phyloP scores from a whole-genome alignment of 148 eudicot species.

The Rhododendron griersonianum region DNA sequence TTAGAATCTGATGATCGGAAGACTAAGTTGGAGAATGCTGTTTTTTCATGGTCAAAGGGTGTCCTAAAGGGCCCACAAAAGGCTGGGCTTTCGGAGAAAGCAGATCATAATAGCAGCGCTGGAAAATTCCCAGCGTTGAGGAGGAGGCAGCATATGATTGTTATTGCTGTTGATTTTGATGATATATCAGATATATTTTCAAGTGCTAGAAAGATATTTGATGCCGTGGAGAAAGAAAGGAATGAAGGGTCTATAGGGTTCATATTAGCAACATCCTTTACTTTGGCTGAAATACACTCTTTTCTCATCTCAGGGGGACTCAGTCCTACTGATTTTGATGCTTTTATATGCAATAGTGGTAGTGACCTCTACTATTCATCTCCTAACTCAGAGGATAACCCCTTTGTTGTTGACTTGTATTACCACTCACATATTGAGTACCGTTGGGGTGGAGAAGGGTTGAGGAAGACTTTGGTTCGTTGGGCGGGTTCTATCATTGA shows the following conservation, averaged over 20 bases:
- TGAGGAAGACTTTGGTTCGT: constrained; percentile 77
- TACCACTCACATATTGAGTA: constrained; percentile 88
- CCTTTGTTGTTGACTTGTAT: constrained; percentile 66
- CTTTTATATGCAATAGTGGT: constrained; percentile 91
- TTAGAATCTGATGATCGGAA: constrained; percentile 47
- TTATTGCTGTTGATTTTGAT: constrained; percentile 73
- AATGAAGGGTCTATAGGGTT: constrained; percentile 75
- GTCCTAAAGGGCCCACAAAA: constrained; percentile 35
- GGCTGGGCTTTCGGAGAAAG: constrained; percentile 38
- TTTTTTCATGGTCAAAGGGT: constrained; percentile 66
- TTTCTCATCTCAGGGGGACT: constrained; percentile 58
- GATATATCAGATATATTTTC: constrained; percentile 47
- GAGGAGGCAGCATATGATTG: constrained; percentile 64
- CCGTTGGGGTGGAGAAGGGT: constrained; percentile 99
- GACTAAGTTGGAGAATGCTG: constrained; percentile 66
- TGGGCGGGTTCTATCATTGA: constrained; percentile 67
- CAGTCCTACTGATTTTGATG: constrained; percentile 80
- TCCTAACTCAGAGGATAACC: constrained; percentile 51
- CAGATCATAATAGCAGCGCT: constrained; percentile 32
- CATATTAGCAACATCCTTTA: constrained; percentile 77
- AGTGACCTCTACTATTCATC: constrained; percentile 86
- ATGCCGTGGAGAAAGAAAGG: constrained; percentile 55
- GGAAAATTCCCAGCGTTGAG: constrained; percentile 72
- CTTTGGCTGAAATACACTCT: constrained; percentile 61
- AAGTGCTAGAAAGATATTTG: constrained; percentile 50